These are phyloP conservation scores for Combretum micranthum DNA, from an alignment of 345 rosid genomes.

Conservation along the genomic window DNA sequence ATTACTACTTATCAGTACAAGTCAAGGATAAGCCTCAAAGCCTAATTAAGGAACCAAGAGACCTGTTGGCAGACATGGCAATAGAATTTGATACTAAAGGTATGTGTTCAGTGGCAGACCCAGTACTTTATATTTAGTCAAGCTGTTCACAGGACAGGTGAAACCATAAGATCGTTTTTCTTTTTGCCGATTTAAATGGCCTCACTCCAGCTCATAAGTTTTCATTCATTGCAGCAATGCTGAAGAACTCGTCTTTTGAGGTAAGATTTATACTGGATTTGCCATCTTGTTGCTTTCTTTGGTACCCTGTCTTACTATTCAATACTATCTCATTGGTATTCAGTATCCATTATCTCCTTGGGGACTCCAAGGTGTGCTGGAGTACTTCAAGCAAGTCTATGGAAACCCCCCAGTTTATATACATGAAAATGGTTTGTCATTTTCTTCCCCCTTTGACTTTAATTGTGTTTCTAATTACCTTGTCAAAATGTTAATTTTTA, in stretches of 20 bases:
- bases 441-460: not conserved
- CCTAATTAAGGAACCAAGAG: conserved; percentile 19
- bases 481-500: too few species aligned
- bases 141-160: not conserved
- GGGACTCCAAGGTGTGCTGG: too few species aligned
- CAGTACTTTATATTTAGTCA: not conserved
- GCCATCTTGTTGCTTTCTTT: not conserved
- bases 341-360: conserved; percentile 16
- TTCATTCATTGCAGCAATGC: conserved; percentile 2
- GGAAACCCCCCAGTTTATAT: too few species aligned
- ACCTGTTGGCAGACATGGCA: conserved; percentile 21
- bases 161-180: too few species aligned
- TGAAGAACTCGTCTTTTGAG: conserved; percentile 1
- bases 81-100: conserved; percentile 6
- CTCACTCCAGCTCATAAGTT: not conserved
- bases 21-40: conserved; percentile 22
- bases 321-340: not conserved
- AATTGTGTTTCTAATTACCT: not conserved
- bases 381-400: too few species aligned
- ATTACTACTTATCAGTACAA: conserved; percentile 12
- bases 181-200: not conserved
- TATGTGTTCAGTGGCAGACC: conserved; percentile 8
- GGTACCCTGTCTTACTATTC: not conserved
- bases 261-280: not conserved
- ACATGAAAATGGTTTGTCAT: conserved; percentile 17